A percentile compares a stretch with the other conserved stretches of the same genome.
These are phyloP conservation scores for Colletotrichum agaves DNA, from an alignment of 2,329 filamentous ascomycete species.

Conservation along the genomic window DNA sequence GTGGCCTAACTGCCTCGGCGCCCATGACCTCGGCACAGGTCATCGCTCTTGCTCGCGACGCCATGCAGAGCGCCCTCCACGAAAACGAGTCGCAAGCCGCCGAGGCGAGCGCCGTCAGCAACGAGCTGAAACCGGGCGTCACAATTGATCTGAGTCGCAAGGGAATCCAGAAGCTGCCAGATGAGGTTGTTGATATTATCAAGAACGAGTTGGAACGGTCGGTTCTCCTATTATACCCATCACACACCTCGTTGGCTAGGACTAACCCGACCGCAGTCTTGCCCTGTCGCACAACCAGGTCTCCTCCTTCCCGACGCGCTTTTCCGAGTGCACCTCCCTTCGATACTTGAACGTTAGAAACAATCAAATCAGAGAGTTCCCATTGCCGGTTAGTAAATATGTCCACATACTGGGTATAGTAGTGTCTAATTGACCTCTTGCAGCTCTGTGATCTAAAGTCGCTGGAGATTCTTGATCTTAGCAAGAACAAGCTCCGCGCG, in stretches of 20 bases:
- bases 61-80: slow-evolving; percentile 73
- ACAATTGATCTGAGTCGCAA: slow-evolving; percentile 83
- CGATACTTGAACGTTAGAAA: slow-evolving; percentile 85
- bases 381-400: slow-evolving; percentile 59
- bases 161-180: slow-evolving; percentile 76
- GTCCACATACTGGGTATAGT: not conserved
- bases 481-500: slow-evolving; percentile 82
- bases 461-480: slow-evolving; percentile 92
- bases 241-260: not conserved
- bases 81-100: slow-evolving; percentile 73
- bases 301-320: slow-evolving; percentile 74
- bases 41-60: slow-evolving; percentile 72
- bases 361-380: slow-evolving; percentile 75
- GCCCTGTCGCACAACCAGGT: slow-evolving; percentile 85
- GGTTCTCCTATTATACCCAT: slow-evolving; percentile 40
- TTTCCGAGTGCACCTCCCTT: slow-evolving; percentile 80
- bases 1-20: slow-evolving; percentile 59
- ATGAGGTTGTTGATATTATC: slow-evolving; percentile 80
- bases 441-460: slow-evolving; percentile 88
- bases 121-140: slow-evolving; percentile 74
- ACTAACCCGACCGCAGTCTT: slow-evolving; percentile 61
- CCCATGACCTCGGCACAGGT: slow-evolving; percentile 72
- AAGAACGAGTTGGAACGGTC: slow-evolving; percentile 79
- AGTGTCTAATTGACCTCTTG: slow-evolving; percentile 38
- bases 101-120: slow-evolving; percentile 68